phyloP scores from a whole-genome alignment of 1,284 basidiomycete genomes.

The Inonotus hispidus region DNA sequence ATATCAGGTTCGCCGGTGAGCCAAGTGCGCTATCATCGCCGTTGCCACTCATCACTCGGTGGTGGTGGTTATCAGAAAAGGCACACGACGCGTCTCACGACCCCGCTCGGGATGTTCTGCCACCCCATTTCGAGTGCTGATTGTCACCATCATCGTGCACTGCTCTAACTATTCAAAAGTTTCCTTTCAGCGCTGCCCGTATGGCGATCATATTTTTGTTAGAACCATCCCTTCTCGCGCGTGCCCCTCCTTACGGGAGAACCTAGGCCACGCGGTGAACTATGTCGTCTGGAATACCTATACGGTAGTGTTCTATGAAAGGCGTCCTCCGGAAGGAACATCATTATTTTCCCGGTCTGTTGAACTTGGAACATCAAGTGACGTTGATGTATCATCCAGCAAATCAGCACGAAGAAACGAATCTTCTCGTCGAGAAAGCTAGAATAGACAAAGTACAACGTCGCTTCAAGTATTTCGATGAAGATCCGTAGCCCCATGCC shows the following conservation, averaged over 20 bases:
- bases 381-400: constrained; percentile 2
- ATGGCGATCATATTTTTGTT: neutral
- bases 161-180: constrained; percentile 6
- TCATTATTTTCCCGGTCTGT: neutral
- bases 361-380: neutral
- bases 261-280: neutral
- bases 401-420: neutral
- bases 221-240: neutral
- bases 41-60: neutral
- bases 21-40: neutral
- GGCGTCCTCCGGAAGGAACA: neutral
- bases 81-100: neutral
- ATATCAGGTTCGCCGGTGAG: too few species aligned
- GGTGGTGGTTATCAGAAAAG: neutral
- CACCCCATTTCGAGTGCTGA: constrained; percentile 2
- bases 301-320: neutral
- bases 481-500: neutral
- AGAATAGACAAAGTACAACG: constrained; percentile 4
- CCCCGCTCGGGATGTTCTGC: neutral
- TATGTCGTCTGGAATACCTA: neutral
- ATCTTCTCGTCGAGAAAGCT: neutral
- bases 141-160: constrained; percentile 8
- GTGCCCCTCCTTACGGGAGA: neutral
- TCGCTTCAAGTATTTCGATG: neutral
- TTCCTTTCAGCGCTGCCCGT: neutral